These are phyloP conservation scores for Sungouiella thailandica DNA, from an alignment of 805 yeast genomes.

Conservation along the genomic window DNA sequence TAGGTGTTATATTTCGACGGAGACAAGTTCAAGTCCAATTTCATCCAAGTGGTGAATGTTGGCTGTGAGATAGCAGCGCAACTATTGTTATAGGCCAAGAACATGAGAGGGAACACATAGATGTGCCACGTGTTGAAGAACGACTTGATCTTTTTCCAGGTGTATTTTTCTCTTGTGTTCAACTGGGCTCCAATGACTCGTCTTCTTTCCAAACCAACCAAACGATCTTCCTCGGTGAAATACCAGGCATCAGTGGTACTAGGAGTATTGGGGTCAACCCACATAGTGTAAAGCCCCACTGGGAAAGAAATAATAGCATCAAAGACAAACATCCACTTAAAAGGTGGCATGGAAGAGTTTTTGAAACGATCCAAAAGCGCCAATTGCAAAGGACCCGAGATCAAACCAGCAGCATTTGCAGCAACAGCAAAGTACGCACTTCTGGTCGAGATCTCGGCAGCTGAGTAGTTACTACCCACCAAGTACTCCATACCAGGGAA, in stretches of 20 bases:
- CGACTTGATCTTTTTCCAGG: conserved; percentile 34
- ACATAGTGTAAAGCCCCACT: conserved; percentile 27
- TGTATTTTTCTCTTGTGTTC: conserved; percentile 36
- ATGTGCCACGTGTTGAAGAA: conserved; percentile 48
- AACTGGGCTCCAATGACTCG: conserved; percentile 29
- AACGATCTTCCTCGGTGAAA: conserved; percentile 22
- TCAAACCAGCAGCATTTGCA: conserved; percentile 22
- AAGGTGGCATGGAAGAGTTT: conserved; percentile 20
- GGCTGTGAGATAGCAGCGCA: conserved; percentile 34
- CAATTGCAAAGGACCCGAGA: conserved; percentile 32
- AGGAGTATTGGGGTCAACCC: conserved; percentile 31
- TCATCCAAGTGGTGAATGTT: conserved; percentile 44
- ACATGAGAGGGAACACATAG: conserved; percentile 38
- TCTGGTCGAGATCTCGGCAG: conserved; percentile 24
- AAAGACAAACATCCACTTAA: conserved; percentile 32
- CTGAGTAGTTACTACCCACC: conserved; percentile 27
- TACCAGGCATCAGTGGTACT: conserved; percentile 30
- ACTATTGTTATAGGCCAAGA: conserved; percentile 34
- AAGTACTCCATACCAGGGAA: conserved; percentile 59
- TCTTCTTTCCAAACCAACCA: conserved; percentile 43
- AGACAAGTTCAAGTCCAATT: conserved; percentile 25
- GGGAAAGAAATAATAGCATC: conserved; percentile 32
- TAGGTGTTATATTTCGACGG: conserved; percentile 34
- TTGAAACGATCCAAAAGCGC: conserved; percentile 21
- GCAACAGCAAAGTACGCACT: conserved; percentile 29